Conservation (phyloP, 352 stramenopile genomes). For the Phytophthora constricta region DNA sequence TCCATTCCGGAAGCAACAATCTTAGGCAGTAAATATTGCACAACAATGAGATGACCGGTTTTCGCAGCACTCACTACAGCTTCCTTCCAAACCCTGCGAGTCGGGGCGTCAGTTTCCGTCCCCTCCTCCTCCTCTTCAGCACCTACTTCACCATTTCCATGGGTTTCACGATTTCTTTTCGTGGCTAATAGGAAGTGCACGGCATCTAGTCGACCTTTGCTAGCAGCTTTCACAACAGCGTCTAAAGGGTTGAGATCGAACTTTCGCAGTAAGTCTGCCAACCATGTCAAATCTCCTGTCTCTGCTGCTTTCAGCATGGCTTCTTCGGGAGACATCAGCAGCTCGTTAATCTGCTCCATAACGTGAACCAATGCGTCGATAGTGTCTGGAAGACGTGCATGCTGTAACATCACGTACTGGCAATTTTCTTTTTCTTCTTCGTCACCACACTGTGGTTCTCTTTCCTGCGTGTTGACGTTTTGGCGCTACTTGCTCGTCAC, state of each 20-base stretch:
- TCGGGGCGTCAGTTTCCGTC: no score
- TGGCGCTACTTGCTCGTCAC: no score
- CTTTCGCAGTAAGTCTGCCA: not conserved
- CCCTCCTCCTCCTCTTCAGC: not conserved
- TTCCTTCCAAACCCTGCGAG: not conserved
- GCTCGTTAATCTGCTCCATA: not conserved
- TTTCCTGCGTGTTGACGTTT: no score
- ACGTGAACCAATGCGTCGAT: not conserved
- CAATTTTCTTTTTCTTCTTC: not conserved
- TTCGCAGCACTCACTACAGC: not conserved
- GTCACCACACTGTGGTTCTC: not conserved
- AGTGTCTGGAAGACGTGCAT: slow-evolving; percentile 1
- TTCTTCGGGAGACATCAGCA: not conserved
- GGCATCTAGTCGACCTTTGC: not conserved
- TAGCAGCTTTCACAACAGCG: not conserved
- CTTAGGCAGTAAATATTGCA: not conserved
- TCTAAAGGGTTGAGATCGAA: not conserved
- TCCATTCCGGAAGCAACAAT: not conserved
- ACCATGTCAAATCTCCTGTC: not conserved
- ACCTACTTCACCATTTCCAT: not conserved
- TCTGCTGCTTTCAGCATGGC: not conserved
- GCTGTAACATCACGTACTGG: not conserved
- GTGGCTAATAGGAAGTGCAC: not conserved
- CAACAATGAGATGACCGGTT: not conserved
- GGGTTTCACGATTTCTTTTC: not conserved